Conservation (phyloP, 805 yeast genomes). For the Teunomyces funiuensis region DNA sequence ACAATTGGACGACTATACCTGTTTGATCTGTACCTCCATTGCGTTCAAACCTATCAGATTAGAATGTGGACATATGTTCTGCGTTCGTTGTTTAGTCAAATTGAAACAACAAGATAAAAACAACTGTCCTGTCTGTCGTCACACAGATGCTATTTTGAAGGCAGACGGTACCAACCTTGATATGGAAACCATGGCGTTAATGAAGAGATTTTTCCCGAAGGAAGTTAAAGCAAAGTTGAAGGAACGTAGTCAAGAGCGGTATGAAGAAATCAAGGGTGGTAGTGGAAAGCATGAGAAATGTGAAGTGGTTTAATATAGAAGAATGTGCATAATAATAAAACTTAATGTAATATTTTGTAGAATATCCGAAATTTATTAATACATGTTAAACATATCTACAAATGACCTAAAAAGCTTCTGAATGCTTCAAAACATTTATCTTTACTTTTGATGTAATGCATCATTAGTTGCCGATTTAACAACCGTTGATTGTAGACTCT, state of each 20-base stretch:
- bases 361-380: too few relatives aligned
- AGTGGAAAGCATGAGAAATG: conserved; percentile 18
- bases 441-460: too few relatives aligned
- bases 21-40: conserved; percentile 69
- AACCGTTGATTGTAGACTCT: too few relatives aligned
- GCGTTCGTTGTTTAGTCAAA: conserved; percentile 70
- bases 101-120: conserved; percentile 57
- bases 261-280: conserved; percentile 29
- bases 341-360: too few relatives aligned
- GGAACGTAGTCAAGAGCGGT: conserved; percentile 47
- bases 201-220: conserved; percentile 62
- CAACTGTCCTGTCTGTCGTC: conserved; percentile 68
- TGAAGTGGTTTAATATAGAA: conserved; percentile 10
- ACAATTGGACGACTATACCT: conserved; percentile 71
- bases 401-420: too few relatives aligned
- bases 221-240: conserved; percentile 64
- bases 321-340: neutral
- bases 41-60: conserved; percentile 73
- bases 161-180: conserved; percentile 68
- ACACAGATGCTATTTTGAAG: conserved; percentile 47
- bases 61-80: conserved; percentile 65
- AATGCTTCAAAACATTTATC: too few relatives aligned
- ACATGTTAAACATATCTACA: too few relatives aligned
- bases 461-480: too few relatives aligned
- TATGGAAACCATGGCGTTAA: conserved; percentile 46